Percentiles rank a stretch among this genome's conserved stretches.
Conservation (phyloP, 202 grass and related monocot genomes). For the Saccharum hybrid region DNA sequence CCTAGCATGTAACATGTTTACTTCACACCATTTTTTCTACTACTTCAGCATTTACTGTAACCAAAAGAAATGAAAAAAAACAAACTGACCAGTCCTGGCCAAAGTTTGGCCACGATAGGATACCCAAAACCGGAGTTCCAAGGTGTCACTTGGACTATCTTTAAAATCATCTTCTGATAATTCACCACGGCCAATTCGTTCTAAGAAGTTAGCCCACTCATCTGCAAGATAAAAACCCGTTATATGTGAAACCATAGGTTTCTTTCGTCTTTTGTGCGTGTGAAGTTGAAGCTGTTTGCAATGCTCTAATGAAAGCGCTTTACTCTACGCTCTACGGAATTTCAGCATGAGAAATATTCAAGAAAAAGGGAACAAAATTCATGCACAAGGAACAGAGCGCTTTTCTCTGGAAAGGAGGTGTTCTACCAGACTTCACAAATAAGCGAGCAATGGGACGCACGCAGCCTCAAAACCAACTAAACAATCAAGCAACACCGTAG, state of each 20-base stretch:
- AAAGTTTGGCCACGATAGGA: slow-evolving; percentile 98
- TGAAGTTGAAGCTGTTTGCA: background rate
- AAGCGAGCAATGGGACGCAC: background rate
- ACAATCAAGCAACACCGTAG: background rate
- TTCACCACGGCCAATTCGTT: slow-evolving; percentile 76
- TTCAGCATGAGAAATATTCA: background rate
- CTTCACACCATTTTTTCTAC: background rate
- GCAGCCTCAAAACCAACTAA: background rate
- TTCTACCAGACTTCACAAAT: background rate
- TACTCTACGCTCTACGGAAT: background rate
- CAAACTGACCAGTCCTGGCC: slow-evolving; percentile 79
- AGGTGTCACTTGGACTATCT: slow-evolving; percentile 65
- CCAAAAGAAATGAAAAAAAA: slow-evolving; percentile 32
- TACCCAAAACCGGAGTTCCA: slow-evolving; percentile 95
- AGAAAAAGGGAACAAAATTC: background rate
- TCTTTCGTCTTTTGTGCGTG: background rate
- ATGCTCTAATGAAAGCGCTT: background rate
- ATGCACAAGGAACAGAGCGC: background rate
- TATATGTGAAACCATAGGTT: slow-evolving; percentile 12
- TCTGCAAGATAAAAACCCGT: slow-evolving; percentile 50
- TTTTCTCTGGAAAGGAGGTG: background rate
- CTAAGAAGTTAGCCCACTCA: slow-evolving; percentile 96
- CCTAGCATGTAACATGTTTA: slow-evolving; percentile 9
- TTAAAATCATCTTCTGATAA: slow-evolving; percentile 77
- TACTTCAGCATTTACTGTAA: slow-evolving; percentile 25